These are phyloP conservation scores for Trichoderma orchidacearum DNA, from an alignment of 495 filamentous ascomycete species.

Conservation along the genomic window DNA sequence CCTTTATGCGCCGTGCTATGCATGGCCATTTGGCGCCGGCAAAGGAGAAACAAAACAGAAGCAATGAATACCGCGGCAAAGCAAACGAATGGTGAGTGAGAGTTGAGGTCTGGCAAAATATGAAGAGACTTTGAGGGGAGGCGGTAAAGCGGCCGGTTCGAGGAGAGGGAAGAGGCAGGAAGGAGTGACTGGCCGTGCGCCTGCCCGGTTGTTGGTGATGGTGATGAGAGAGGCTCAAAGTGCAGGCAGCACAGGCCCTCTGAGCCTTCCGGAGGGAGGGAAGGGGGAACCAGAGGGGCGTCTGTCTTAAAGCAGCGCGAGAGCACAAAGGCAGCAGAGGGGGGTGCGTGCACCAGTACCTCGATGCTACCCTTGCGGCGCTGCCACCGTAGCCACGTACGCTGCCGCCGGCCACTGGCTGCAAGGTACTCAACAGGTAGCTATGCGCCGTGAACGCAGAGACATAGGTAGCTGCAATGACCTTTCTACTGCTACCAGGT, in stretches of 20 bases:
- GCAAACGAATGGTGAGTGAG: background rate
- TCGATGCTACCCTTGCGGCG: background rate
- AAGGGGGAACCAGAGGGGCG: conserved; percentile 1
- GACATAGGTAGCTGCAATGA: too few relatives aligned
- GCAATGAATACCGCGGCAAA: background rate
- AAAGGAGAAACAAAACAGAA: background rate
- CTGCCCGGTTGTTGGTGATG: background rate
- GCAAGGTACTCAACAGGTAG: background rate
- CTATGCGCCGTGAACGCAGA: background rate
- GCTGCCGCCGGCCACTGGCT: background rate
- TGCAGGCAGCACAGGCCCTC: background rate
- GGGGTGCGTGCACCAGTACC: background rate
- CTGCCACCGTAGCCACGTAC: background rate
- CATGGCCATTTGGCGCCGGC: background rate
- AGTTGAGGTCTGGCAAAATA: background rate
- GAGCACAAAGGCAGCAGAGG: too few relatives aligned
- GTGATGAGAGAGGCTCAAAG: background rate
- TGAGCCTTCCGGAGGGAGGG: background rate
- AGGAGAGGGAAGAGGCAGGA: background rate
- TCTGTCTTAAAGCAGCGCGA: background rate
- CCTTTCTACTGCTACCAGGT: too few relatives aligned
- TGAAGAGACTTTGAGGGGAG: background rate
- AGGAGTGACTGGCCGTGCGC: background rate
- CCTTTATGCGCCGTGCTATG: background rate
- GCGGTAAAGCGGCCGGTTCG: background rate